phyloP scores from a whole-genome alignment of 192 early-diverging fungal species.

The Irineochytrium annulatum region DNA sequence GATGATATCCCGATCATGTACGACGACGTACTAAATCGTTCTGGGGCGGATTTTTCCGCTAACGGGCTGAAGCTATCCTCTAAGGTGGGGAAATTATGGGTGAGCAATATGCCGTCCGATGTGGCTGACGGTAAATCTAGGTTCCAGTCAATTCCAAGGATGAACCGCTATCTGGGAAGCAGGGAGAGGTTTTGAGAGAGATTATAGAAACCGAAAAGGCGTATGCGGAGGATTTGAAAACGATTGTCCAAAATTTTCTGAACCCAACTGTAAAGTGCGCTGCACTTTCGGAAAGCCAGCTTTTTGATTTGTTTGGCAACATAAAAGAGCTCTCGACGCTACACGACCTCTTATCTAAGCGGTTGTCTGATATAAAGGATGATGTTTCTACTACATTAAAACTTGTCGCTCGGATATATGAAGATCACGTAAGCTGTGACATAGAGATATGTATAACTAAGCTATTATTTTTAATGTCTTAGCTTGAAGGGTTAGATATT shows the following conservation, averaged over 20 bases:
- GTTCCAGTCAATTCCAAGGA: no score
- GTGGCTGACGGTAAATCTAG: no score
- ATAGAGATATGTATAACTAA: constrained; percentile 3
- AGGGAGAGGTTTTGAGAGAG: constrained; percentile 33
- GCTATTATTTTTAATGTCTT: constrained; percentile 1
- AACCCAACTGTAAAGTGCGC: constrained; percentile 23
- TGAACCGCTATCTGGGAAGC: constrained; percentile 20
- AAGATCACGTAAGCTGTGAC: constrained; percentile 17
- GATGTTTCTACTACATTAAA: background rate
- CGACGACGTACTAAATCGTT: no score
- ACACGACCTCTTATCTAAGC: constrained; percentile 30
- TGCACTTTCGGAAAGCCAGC: constrained; percentile 3
- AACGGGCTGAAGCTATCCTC: no score
- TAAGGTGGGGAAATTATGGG: no score
- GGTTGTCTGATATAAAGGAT: constrained; percentile 21
- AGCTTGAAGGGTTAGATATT: constrained; percentile 28
- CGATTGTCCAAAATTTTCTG: constrained; percentile 13
- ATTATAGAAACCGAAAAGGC: constrained; percentile 36
- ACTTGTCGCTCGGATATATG: constrained; percentile 20
- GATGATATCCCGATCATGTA: no score
- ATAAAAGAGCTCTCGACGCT: constrained; percentile 28
- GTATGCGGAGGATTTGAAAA: constrained; percentile 34
- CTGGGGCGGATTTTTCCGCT: no score
- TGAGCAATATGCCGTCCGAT: no score
- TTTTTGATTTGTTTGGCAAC: constrained; percentile 35